phyloP scores from a whole-genome alignment of 768 basidiomycete species.

The Thelephora aurantiotincta region DNA sequence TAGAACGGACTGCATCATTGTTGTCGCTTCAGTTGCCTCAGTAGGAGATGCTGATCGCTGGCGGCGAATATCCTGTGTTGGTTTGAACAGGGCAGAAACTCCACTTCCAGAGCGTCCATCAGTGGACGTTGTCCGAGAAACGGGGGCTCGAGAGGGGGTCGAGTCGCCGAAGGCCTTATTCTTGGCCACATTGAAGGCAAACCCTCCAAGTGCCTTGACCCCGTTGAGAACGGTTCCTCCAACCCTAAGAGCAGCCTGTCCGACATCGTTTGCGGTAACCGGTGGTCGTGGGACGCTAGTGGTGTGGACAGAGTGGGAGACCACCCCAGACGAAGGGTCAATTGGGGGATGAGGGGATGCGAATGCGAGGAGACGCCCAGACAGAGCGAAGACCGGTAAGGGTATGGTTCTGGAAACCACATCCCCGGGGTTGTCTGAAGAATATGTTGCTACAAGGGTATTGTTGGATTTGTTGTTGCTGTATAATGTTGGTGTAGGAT shows the following conservation, averaged over 20 bases:
- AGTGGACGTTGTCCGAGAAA: neutral
- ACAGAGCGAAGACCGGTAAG: constrained; percentile 45
- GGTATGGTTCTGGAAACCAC: constrained; percentile 12
- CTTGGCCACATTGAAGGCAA: constrained; percentile 37
- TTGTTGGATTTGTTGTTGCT: constrained; percentile 19
- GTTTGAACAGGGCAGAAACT: constrained; percentile 22
- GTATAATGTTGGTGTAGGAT: constrained; percentile 11
- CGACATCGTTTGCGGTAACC: constrained; percentile 32
- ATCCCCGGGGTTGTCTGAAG: neutral
- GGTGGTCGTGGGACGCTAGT: constrained; percentile 7
- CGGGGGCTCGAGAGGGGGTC: neutral
- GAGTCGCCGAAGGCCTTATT: constrained; percentile 8
- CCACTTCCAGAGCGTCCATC: constrained; percentile 4
- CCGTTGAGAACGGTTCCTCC: constrained; percentile 51
- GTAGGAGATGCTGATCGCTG: constrained; percentile 1
- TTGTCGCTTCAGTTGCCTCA: neutral
- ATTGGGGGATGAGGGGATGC: constrained; percentile 22
- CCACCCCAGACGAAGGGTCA: constrained; percentile 7
- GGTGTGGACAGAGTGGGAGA: constrained; percentile 6
- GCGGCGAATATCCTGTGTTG: constrained; percentile 11
- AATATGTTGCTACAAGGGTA: constrained; percentile 22
- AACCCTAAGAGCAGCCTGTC: constrained; percentile 40
- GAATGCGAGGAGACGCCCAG: constrained; percentile 50
- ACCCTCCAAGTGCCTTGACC: constrained; percentile 47
- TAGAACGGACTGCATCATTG: constrained; percentile 1